Base-by-base conservation (phyloP, 2,329 filamentous ascomycete species). In the Fusarium mexicanum region DNA sequence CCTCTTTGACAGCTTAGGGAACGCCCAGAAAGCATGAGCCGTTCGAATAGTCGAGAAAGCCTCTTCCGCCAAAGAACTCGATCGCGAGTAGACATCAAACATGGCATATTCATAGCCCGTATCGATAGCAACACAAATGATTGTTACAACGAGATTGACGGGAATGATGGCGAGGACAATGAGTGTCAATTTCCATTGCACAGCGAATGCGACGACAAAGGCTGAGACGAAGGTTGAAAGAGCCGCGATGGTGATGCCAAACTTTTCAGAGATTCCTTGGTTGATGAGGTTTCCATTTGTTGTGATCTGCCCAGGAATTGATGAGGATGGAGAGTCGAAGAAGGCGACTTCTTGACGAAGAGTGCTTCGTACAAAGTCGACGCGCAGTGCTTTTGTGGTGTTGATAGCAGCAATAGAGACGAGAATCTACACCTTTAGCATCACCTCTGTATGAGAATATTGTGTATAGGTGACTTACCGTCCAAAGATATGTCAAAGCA, bases 311-410 rank as follows among this genome's bases (percentile, higher is more conserved):
- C 83, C 81, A 0, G 86, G 82, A 14, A 86, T 79, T 7, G 85
- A 87, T 1, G 84, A 84, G 10, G 82, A 81, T 7, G 82, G 79
- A 24, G 81, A 79, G 75, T 91, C 89, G 68, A 90, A 91, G 74
- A 87, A 88, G 70, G 85, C 84, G 6, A 90, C 84, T 61, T 90
- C 88, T 73, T 91, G 87, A 4, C 87, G 80, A 5, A 85, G 79
- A 3, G 80, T 81, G 29, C 80, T 79, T n/a, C 78, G 77, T 5
- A 85, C 78, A 67, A 84, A 84, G 69, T 82, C 80, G 61, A 83
- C 78, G 24, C 83, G 82, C 6, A 85, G 77, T 31, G 72, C 62
- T 62, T 80, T 83, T 54, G 81, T 83, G 2, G 81, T 80, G 37
- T 82, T 79, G 61, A 84, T 81, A n/a, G 82, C 81, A 11, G 80